Evolutionary conservation across 164 flowering plant species (phyloP).

Genomic region (Dillenia suffruticosa): DNA sequence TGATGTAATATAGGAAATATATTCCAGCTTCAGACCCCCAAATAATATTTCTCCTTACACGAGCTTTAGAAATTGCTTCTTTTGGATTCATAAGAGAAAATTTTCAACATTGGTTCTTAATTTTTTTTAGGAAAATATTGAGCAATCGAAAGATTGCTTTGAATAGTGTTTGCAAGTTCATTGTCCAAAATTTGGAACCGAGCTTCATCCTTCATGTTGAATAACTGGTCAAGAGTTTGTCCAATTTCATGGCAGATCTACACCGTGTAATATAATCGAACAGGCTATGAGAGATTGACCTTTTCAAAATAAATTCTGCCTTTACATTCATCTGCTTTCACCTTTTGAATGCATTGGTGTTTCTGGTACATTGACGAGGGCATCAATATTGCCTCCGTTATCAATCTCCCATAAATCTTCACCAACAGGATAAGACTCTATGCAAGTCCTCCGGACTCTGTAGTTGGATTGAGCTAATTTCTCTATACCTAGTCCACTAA

Average conservation of each 20-base stretch:
- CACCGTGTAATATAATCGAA: slow-evolving; percentile 2
- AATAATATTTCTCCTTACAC: slow-evolving; percentile 5
- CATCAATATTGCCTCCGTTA: neutral
- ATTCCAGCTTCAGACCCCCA: neutral
- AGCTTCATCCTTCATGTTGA: slow-evolving; percentile 6
- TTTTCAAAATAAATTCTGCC: neutral
- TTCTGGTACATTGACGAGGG: neutral
- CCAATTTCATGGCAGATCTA: slow-evolving; percentile 4
- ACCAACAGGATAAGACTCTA: slow-evolving; percentile 8
- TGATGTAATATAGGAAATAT: no score
- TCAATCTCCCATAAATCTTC: slow-evolving; percentile 8
- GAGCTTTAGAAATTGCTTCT: slow-evolving; percentile 3
- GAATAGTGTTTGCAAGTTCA: slow-evolving; percentile 6
- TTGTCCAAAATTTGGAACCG: slow-evolving; percentile 9
- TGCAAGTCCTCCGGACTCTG: neutral
- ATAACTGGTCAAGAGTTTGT: slow-evolving; percentile 7
- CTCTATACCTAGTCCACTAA: no score
- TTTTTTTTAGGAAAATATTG: slow-evolving; percentile 8
- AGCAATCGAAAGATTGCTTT: slow-evolving; percentile 7
- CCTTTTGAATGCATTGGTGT: slow-evolving; percentile 3
- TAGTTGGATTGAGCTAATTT: neutral
- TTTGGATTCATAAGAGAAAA: neutral
- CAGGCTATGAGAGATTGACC: neutral
- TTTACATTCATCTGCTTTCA: slow-evolving; percentile 2
- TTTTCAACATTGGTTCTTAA: slow-evolving; percentile 3